Evolutionary conservation across 768 basidiomycete species (phyloP), one percentile per base, ranked within the genome.

Genomic region (Psilocybe azurescens): DNA sequence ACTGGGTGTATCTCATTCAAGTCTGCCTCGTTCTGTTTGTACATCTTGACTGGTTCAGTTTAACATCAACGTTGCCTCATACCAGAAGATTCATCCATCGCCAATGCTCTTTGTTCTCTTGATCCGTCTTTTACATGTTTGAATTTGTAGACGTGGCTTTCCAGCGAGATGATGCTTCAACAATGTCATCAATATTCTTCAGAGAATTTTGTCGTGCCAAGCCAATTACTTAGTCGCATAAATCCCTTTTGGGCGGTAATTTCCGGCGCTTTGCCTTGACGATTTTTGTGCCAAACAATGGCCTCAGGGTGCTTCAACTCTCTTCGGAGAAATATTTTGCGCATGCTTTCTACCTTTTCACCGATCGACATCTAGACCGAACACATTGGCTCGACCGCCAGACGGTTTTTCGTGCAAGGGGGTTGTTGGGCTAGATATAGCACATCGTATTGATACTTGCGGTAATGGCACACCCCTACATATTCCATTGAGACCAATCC

Each of bases 281-380:
- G 54, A 61, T 61, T 65, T 63, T 63, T 60, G 33, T 58, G 16
- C 49, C 50, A 16, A 33, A 44, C 30, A 46, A 53, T 58, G 24
- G 20, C 33, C 56, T 51, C 36, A 50, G 51, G 46, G 50, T 53
- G 32, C 53, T 64, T 54, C 44, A 55, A 53, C 24, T 59, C n/a
- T 54, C 44, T 41, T 52, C 65, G 68, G 68, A 69, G 54, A 67
- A 67, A 67, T 58, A 46, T 32, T 52, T 63, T 47, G 36, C 20
- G 24, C 38, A 18, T 61, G 11, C 33, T 58, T 41, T 59, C 64
- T 59, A 56, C 56, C 44, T 49, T 63, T 65, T 54, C 59, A 60
- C 65, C 64, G 63, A 65, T 46, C 54, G 61, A 58, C 44, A 57
- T 58, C 33, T 47, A 32, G 48, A 16, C 52, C 44, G 51, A 46